phyloP scores from a whole-genome alignment of 768 basidiomycete genomes.

The Tricholoma matsutake region DNA sequence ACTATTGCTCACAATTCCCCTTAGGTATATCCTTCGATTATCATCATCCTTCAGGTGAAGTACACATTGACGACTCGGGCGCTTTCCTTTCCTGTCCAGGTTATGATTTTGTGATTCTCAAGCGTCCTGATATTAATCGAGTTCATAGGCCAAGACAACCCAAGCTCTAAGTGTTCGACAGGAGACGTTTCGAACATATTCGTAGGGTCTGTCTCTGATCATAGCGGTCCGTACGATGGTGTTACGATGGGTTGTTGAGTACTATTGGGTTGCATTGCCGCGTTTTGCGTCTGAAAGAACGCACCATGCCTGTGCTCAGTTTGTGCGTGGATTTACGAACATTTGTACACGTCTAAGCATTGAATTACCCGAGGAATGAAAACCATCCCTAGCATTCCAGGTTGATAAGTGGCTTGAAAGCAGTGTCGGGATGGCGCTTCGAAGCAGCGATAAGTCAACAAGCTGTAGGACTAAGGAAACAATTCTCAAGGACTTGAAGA shows the following conservation, averaged over 20 bases:
- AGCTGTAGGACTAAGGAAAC: too few relatives aligned
- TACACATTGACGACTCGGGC: constrained; percentile 46
- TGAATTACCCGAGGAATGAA: too few relatives aligned
- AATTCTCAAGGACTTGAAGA: too few relatives aligned
- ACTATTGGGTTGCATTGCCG: neutral
- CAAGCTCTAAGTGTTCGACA: constrained; percentile 44
- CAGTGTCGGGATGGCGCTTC: too few relatives aligned
- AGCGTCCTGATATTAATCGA: neutral
- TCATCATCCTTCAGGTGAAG: constrained; percentile 45
- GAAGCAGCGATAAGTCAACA: too few relatives aligned
- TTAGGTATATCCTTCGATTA: constrained; percentile 25
- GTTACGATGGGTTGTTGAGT: constrained; percentile 25
- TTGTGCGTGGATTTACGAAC: too few relatives aligned
- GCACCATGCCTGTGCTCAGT: too few relatives aligned
- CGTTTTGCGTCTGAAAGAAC: too few relatives aligned
- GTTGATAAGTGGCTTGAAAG: too few relatives aligned
- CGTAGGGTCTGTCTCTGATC: constrained; percentile 39
- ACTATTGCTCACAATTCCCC: neutral
- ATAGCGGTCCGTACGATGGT: constrained; percentile 42
- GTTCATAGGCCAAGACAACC: constrained; percentile 48
- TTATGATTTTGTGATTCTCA: constrained; percentile 7
- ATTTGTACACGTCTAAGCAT: too few relatives aligned
- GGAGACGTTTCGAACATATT: constrained; percentile 54
- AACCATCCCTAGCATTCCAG: too few relatives aligned
- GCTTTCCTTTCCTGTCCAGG: constrained; percentile 59